Base-by-base conservation (phyloP, 768 basidiomycete genomes). In the Phaffia tasmanica region DNA sequence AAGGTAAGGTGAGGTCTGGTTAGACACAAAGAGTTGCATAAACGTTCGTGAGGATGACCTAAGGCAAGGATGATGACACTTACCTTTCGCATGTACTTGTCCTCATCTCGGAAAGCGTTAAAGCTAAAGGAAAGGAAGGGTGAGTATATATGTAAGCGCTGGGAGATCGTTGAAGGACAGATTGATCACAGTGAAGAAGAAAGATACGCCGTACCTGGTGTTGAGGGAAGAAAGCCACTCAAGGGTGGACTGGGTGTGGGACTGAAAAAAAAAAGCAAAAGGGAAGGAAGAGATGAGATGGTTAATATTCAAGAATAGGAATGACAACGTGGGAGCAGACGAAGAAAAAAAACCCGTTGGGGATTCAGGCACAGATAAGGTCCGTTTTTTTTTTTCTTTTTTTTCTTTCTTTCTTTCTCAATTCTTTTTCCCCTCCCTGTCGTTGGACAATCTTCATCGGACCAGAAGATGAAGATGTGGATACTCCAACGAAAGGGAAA, bases 71-170 rank as follows among this genome's bases (percentile, higher is more conserved):
- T 3, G 23, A 62, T 62, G 70, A 46, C 30, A 72, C 82, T 71
- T 69, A 92, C 93, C 85, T 97, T 99, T 79, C 94, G 87, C 72
- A 85, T 78, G 76, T 80, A 89, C 80, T 90, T 92, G 74, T 88
- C 89, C 64, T 84, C 81, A 67, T 88, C 84, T 5, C 83, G 86
- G 67, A 86, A 84, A 49, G 82, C 81, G 54, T 85, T 83, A 55
- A 84, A 85, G 53, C 65, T 66, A 48, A 25, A 47, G n/a, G 23
- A 35, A 48, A 27, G 29, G 16, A 25, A 25, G 23, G 30, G 42
- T 3, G 19, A 19, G 49, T 30, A n/a, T 15, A 47, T 21, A 19
- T 42, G 35, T 9, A 25, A 25, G 30, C 32, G n/a, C 27, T 25
- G 19, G 21, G 48, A 30, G 35, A n/a, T 42, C 21, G n/a, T 14